Evolutionary conservation across 345 rosid species (phyloP).

Genomic region (Eucalyptus virginea): DNA sequence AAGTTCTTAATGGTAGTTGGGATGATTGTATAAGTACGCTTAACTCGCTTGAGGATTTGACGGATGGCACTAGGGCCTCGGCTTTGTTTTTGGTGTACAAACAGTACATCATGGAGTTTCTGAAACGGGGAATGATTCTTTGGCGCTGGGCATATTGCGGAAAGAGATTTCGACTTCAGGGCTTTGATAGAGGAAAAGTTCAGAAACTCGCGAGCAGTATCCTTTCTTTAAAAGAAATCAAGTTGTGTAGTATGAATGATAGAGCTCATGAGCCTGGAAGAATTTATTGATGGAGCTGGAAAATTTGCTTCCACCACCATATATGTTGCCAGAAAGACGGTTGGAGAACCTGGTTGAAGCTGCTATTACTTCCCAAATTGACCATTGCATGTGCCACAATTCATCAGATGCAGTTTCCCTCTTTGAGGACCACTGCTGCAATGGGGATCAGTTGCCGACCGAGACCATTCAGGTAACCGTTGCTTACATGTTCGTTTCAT

Average conservation of each 20-base stretch:
- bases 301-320: slow-evolving; percentile 50
- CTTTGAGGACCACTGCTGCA: slow-evolving; percentile 62
- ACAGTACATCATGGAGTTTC: slow-evolving; percentile 57
- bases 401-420: slow-evolving; percentile 40
- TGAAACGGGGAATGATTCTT: slow-evolving; percentile 40
- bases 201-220: slow-evolving; percentile 46
- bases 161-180: slow-evolving; percentile 36
- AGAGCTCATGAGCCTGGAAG: slow-evolving; percentile 20
- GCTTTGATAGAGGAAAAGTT: slow-evolving; percentile 43
- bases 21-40: slow-evolving; percentile 39
- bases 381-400: slow-evolving; percentile 65
- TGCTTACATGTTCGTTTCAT: background rate
- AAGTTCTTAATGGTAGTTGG: slow-evolving; percentile 58
- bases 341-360: slow-evolving; percentile 68
- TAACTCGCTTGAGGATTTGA: slow-evolving; percentile 17
- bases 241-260: slow-evolving; percentile 18
- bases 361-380: slow-evolving; percentile 45
- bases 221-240: slow-evolving; percentile 31
- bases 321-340: slow-evolving; percentile 47
- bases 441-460: slow-evolving; percentile 67
- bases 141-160: slow-evolving; percentile 44
- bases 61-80: slow-evolving; percentile 32
- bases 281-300: slow-evolving; percentile 41
- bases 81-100: slow-evolving; percentile 55
- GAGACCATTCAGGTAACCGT: slow-evolving; percentile 65